Percentiles rank a stretch among this genome's conserved stretches.
These are phyloP conservation scores for Tricholoma matsutake DNA, from an alignment of 768 basidiomycete species.

Conservation along the genomic window DNA sequence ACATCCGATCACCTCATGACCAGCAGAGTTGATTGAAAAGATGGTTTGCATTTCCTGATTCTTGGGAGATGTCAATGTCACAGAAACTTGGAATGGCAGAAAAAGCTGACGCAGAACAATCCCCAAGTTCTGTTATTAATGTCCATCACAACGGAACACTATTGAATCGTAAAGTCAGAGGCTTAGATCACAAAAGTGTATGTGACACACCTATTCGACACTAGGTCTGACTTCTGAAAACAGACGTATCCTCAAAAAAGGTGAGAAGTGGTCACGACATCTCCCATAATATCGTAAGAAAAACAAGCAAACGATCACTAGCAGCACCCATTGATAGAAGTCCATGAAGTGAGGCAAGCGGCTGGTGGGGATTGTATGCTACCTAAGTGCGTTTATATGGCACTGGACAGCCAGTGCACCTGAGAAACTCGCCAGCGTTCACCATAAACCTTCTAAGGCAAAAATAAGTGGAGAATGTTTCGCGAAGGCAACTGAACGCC, in stretches of 20 bases:
- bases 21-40: background rate
- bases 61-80: background rate
- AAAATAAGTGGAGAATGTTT: too few relatives aligned
- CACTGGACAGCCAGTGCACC: background rate
- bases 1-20: background rate
- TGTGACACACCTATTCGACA: background rate
- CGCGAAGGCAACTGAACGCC: background rate
- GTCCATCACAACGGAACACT: background rate
- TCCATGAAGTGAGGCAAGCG: background rate
- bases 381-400: background rate
- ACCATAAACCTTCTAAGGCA: background rate
- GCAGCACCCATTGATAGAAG: background rate
- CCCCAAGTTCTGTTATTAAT: too few relatives aligned
- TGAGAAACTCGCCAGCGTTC: background rate
- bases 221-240: slow-evolving; percentile 5
- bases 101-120: background rate
- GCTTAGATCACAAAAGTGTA: background rate
- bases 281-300: slow-evolving; percentile 3
- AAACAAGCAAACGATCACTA: slow-evolving; percentile 8
- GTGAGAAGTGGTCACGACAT: slow-evolving; percentile 6
- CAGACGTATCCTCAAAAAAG: slow-evolving; percentile 14
- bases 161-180: background rate
- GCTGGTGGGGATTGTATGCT: background rate
- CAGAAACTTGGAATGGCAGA: background rate
- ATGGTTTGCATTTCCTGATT: background rate